phyloP scores from a whole-genome alignment of 495 filamentous ascomycete genomes.

The Hypoxylon lienhwacheense region DNA sequence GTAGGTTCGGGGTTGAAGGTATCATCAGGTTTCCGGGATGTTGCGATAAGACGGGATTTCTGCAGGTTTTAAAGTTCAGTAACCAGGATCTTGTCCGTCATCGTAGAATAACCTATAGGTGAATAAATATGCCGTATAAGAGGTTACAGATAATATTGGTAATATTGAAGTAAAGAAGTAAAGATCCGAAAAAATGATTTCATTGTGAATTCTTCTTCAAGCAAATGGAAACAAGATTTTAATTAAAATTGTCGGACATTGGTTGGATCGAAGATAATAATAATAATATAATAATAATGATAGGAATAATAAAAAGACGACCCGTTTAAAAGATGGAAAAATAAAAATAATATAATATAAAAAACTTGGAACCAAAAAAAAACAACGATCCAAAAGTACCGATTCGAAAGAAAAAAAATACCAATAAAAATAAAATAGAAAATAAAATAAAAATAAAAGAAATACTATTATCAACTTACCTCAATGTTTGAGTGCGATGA shows the following conservation, averaged over 20 bases:
- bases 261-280: slow-evolving; percentile 23
- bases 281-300: not conserved
- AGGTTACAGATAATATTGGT: too few species aligned
- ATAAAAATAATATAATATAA: too few species aligned
- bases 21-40: slow-evolving; percentile 25
- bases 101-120: slow-evolving; percentile 1
- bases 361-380: too few species aligned
- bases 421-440: not conserved
- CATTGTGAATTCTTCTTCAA: slow-evolving; percentile 7
- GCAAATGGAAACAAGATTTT: slow-evolving; percentile 10
- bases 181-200: slow-evolving; percentile 8
- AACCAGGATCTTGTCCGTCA: slow-evolving; percentile 3
- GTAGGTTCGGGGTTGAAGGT: slow-evolving; percentile 14
- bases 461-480: slow-evolving; percentile 18
- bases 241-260: slow-evolving; percentile 19
- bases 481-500: slow-evolving; percentile 26
- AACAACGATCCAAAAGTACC: not conserved
- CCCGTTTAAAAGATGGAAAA: too few species aligned
- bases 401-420: not conserved
- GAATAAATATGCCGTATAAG: slow-evolving; percentile 7
- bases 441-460: not conserved
- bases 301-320: not conserved
- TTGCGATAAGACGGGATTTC: slow-evolving; percentile 26
- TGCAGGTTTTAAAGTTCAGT: slow-evolving; percentile 24
- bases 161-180: too few species aligned